Evolutionary conservation across 139 green algal genomes (phyloP), one percentile per base, ranked within the genome.

Genomic region (Chlamydomonas applanata): DNA sequence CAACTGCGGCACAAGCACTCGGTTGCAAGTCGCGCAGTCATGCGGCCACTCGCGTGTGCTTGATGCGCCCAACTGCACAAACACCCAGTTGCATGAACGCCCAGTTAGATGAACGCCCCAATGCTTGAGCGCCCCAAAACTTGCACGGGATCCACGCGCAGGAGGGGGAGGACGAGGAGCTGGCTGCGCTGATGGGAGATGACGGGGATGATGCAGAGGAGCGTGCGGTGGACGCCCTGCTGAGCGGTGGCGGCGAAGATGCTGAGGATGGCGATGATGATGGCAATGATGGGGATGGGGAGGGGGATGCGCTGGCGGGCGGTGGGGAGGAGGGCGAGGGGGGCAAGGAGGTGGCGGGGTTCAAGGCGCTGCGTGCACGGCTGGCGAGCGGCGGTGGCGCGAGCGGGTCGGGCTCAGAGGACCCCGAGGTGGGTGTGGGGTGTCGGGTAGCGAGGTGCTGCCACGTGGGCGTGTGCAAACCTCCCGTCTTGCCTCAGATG

Each of bases 171-270:
- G 52, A 70, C 25, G 70, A 79, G 53, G 71, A 73, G n/a, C 19
- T 71, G n/a, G 70, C 75, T 30, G 73, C 76, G 45, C 30, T 84
- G 36, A 63, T 82, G 66, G 74, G 70, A 1, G 73, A 63, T 22
- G 83, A 81, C 27, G 74, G 78, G 5, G 76, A 83, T 14, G 64
- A 75, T n/a, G n/a, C n/a, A n/a, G n/a, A n/a, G 33, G 63, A 77
- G 22, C 33, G 30, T 2, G 63, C 44, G 24, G 59, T 73, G 20
- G 69, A 74, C 17, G 44, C 52, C 14, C 35, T 71, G 36, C 19
- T 74, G 29, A 56, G 34, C 34, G 29, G 54, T 14, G 20, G n/a
- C 54, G n/a, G 72, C 71, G 62, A 65, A 57, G 70, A 22, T 32
- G 54, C 27, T 30, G 16, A 49, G 16, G 61, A 45, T 65, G 45